Evolutionary conservation across 1,139 yeast species (phyloP), one percentile per base, ranked within the genome.

Genomic region (Kluyveromyces sp.): DNA sequence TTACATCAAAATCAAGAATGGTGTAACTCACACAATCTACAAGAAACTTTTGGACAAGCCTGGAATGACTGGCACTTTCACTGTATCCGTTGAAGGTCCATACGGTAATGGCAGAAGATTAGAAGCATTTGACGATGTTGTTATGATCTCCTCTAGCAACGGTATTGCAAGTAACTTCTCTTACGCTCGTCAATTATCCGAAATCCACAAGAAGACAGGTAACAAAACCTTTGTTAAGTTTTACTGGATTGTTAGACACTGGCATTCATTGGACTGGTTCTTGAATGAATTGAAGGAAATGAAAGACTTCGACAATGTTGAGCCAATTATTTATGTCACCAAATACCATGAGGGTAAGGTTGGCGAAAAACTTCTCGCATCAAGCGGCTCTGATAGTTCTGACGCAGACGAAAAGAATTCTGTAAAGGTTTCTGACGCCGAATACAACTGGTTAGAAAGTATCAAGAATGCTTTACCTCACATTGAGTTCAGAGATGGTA

Each of bases 141-240:
- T 81, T 26, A 69, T 83, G 47, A 55, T 82, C 47, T 79, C 82
- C 1, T 83, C 88, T 53, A 89, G 90, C 49, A 80, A 82, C 50
- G 95, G 94, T 59, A 74, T 85, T 52, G 83, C 94, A 10, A 81
- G 83, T 46, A 64, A 66, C 28, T 65, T 58, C 48, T 58, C 64
- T 30, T 65, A 68, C 46, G 67, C 66, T 30, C 39, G 57, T 41
- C 60, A 60, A 33, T 51, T 64, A 21, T 55, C 57, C 3, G 43
- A 49, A 35, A 31, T 25, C 8, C 31, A 21, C 5, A 50, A 41
- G 37, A 55, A n/a, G 28, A 38, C 37, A 25, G 45, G 47, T 46
- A 60, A 48, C 49, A 53, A 43, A 46, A 46, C 48, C 21, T 55
- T 56, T 39, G 59, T 74, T 45, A 74, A 73, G 58, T 59, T 78